Base-by-base conservation (phyloP, 805 yeast genomes). In the Metschnikowia anglica region DNA sequence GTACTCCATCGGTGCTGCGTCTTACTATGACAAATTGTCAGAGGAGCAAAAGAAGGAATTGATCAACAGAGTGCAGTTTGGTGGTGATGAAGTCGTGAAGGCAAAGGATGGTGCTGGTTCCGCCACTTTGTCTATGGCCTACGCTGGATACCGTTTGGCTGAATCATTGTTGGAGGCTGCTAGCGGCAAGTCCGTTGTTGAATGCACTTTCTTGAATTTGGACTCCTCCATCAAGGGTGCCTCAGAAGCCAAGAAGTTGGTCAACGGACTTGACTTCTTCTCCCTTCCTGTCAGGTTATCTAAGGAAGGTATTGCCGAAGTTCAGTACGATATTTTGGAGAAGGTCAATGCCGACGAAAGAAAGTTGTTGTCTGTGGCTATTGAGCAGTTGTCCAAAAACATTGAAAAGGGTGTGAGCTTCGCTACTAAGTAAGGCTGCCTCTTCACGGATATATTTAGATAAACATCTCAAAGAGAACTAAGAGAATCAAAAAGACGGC, bases 71-170 rank as follows among this genome's bases (percentile, higher is more conserved):
- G 76, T 71, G 28, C 76, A 70, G 54, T 71, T 64, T 48, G 96
- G 95, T 49, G 98, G 98, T 62, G 98, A 90, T 63, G 97, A 91
- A 68, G 96, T 90, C 36, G 98, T 90, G 51, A 75, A 85, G 71
- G 97, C 97, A 43, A 90, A 90, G 73, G 84, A 87, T 57, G 97
- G 97, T 51, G 83, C 83, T 39, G 97, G 97, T 30, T 87, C 96
- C 37, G 97, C 97, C 44, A 90, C 98, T 27, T 75, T 90, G 53
- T 86, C 96, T 23, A 91, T 90, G 97, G 97, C 97, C 8, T 85
- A 82, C 57, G 96, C 97, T 26, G 97, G 95, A 26, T 87, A 78
- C 73, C 77, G 83, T 54, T 85, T 88, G 62, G 85, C 89, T 23
- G 82, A 79, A 50, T 60, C 72, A 54, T 65, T 70, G 45, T 60